Evolutionary conservation across 306 rosid genomes (phyloP).

Genomic region (Pyrus pyrifolia): DNA sequence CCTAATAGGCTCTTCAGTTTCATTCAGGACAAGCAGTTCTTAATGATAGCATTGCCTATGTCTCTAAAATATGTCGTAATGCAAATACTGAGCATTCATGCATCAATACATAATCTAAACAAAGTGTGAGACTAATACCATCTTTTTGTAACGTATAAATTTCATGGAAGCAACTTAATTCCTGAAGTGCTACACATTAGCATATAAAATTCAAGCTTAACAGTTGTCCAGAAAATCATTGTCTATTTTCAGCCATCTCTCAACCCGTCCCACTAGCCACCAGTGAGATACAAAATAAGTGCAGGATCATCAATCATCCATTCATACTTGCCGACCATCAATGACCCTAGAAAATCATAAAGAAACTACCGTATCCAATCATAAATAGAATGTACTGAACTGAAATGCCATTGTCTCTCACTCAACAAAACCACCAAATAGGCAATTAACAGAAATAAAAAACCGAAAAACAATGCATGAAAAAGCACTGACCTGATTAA

Average conservation of each 20-base stretch:
- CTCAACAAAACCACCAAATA: not conserved
- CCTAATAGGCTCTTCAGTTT: not conserved
- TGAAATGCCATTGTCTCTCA: not conserved
- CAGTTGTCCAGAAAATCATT: not conserved
- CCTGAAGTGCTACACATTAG: not conserved
- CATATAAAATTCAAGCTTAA: not conserved
- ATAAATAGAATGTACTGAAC: not conserved
- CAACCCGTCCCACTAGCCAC: not conserved
- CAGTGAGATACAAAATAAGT: not conserved
- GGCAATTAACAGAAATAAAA: slow-evolving; percentile 1
- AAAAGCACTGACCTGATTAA: slow-evolving; percentile 66
- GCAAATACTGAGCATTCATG: not conserved
- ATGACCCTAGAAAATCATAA: not conserved
- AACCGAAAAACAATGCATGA: not conserved
- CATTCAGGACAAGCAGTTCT: not conserved
- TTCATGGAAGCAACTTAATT: not conserved
- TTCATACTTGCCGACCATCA: not conserved
- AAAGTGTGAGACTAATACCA: not conserved
- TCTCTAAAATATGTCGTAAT: not conserved
- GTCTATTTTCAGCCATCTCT: not conserved
- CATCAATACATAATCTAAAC: not conserved
- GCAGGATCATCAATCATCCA: not conserved
- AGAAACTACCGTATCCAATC: not conserved
- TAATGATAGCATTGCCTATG: not conserved
- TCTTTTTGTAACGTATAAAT: not conserved